Evolutionary conservation across 805 yeast genomes (phyloP).

Genomic region (Trichomonascus vanleenenianus): DNA sequence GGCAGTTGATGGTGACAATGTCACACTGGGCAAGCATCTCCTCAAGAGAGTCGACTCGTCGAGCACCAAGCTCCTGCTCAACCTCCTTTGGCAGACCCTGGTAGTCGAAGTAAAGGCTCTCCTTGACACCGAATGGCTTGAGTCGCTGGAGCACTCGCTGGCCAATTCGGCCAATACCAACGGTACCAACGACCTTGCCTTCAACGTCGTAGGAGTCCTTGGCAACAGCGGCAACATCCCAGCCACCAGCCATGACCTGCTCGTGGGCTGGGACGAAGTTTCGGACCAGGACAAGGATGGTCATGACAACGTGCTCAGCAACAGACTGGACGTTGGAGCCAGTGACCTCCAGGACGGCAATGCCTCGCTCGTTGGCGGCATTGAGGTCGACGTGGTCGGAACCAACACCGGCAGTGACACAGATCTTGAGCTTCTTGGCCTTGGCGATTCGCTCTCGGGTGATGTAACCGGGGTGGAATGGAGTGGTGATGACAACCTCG

Average conservation of each 20-base stretch:
- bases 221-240: constrained; percentile 72
- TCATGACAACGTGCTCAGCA: constrained; percentile 70
- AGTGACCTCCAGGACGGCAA: constrained; percentile 67
- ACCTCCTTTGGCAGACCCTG: constrained; percentile 55
- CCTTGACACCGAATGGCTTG: constrained; percentile 65
- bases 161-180: constrained; percentile 78
- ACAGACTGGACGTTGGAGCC: constrained; percentile 72
- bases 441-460: constrained; percentile 47
- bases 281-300: constrained; percentile 58
- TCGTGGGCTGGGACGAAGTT: constrained; percentile 72
- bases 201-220: constrained; percentile 66
- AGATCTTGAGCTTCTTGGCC: constrained; percentile 57
- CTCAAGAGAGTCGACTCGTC: constrained; percentile 45
- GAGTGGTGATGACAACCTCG: too few species aligned
- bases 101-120: constrained; percentile 66
- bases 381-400: constrained; percentile 65
- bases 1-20: constrained; percentile 6
- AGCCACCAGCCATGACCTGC: constrained; percentile 47
- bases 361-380: constrained; percentile 51
- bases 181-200: constrained; percentile 62
- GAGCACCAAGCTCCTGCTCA: constrained; percentile 57
- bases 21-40: constrained; percentile 16
- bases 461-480: constrained; percentile 72
- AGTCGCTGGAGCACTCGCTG: constrained; percentile 65
- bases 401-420: constrained; percentile 76